phyloP scores from a whole-genome alignment of 225 moss, liverwort and hornwort genomes.

The Polytrichum commune region DNA sequence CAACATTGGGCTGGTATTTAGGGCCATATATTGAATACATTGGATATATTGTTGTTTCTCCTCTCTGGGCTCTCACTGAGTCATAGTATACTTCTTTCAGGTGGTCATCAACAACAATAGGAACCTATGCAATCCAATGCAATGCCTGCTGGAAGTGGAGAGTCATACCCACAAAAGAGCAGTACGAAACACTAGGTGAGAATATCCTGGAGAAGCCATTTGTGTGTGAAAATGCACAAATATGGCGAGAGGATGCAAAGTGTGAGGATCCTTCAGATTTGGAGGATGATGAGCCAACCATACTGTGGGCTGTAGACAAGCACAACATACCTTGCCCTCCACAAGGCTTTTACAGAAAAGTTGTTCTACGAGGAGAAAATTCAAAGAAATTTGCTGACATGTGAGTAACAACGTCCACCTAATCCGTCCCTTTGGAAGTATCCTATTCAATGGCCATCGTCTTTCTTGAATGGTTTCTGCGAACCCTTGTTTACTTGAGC shows the following conservation, averaged over 20 bases:
- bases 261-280: constrained; percentile 61
- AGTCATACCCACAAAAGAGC: constrained; percentile 61
- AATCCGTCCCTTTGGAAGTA: background rate
- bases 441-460: too few species aligned
- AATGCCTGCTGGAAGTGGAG: constrained; percentile 77
- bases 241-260: constrained; percentile 47
- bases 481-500: too few species aligned
- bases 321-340: constrained; percentile 76
- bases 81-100: constrained; percentile 14
- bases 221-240: constrained; percentile 40
- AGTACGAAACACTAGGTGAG: constrained; percentile 67
- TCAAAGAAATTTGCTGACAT: constrained; percentile 73
- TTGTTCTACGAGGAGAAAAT: constrained; percentile 63
- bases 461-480: too few species aligned
- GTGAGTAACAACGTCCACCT: constrained; percentile 27
- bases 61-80: too few species aligned
- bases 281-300: constrained; percentile 45
- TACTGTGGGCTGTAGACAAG: constrained; percentile 80
- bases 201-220: constrained; percentile 61
- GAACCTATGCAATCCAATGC: constrained; percentile 67
- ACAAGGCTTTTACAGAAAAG: constrained; percentile 61
- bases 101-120: constrained; percentile 56
- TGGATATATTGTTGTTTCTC: background rate
- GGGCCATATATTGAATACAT: too few species aligned
- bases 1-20: too few species aligned